Conservation (phyloP, 805 yeast genomes). For the Ogataea ramenticola region DNA sequence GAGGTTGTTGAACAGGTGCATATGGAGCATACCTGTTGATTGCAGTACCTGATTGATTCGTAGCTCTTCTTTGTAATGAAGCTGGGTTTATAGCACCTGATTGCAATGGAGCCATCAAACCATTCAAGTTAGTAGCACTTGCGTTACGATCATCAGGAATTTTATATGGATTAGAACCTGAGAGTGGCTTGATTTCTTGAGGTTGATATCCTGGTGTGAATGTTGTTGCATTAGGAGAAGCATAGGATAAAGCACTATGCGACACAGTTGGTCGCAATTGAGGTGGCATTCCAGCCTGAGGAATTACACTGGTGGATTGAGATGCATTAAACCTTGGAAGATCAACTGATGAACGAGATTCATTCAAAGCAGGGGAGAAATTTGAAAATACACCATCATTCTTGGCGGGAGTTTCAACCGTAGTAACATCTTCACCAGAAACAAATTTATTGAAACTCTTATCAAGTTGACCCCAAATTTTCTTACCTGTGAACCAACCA, state of each 20-base stretch:
- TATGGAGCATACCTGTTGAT: neutral
- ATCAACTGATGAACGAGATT: conserved; percentile 40
- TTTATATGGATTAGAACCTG: no score
- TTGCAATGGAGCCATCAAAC: neutral
- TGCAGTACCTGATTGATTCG: neutral
- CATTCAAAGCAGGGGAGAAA: conserved; percentile 62
- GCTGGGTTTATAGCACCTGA: neutral
- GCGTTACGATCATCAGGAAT: neutral
- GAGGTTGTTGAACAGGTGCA: neutral
- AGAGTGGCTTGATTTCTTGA: no score
- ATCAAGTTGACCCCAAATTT: conserved; percentile 83
- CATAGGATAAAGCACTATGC: neutral
- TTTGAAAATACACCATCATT: conserved; percentile 60
- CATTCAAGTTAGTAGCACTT: neutral
- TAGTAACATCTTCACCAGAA: conserved; percentile 69
- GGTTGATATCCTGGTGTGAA: no score
- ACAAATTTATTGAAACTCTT: conserved; percentile 73
- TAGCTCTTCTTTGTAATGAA: neutral
- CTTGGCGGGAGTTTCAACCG: conserved; percentile 12
- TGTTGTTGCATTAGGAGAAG: no score
- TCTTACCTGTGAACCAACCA: conserved; percentile 74
- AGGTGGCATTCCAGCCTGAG: neutral
- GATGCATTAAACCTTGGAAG: conserved; percentile 4
- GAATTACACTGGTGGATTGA: conserved; percentile 4
- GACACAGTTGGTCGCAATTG: conserved; percentile 13